phyloP scores from a whole-genome alignment of 495 filamentous ascomycete genomes.

The Paragyromitra xinjiangensis region DNA sequence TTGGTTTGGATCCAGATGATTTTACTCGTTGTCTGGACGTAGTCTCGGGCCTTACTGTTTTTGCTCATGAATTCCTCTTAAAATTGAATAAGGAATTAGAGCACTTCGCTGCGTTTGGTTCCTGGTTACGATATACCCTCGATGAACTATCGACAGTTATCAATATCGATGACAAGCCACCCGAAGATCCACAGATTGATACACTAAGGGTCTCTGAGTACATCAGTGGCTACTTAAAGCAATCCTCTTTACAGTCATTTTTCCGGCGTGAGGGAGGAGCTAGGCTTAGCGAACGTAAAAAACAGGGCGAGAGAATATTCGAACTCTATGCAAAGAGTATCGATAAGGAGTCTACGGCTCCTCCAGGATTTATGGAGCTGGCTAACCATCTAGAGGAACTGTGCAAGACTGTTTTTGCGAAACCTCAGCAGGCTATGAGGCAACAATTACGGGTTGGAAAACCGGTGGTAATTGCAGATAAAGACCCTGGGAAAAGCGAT shows the following conservation, averaged over 20 bases:
- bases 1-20: constrained; percentile 57
- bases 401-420: constrained; percentile 66
- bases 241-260: constrained; percentile 53
- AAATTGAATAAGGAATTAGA: constrained; percentile 78
- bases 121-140: constrained; percentile 87
- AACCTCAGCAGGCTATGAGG: constrained; percentile 68
- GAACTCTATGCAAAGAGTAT: constrained; percentile 50
- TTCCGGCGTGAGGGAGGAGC: constrained; percentile 37
- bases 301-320: constrained; percentile 55
- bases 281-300: constrained; percentile 51
- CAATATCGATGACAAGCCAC: constrained; percentile 57
- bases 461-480: constrained; percentile 61
- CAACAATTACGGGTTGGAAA: constrained; percentile 66
- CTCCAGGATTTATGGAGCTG: constrained; percentile 66
- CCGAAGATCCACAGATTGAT: constrained; percentile 56
- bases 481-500: constrained; percentile 54
- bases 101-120: constrained; percentile 79
- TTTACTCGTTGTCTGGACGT: constrained; percentile 67
- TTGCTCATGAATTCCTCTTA: constrained; percentile 76
- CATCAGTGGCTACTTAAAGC: constrained; percentile 52
- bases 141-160: constrained; percentile 62
- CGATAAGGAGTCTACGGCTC: constrained; percentile 34
- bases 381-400: constrained; percentile 64
- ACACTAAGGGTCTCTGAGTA: constrained; percentile 56
- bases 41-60: constrained; percentile 76